Conservation (phyloP, 148 eudicot species). For the Linanthus parryae region DNA sequence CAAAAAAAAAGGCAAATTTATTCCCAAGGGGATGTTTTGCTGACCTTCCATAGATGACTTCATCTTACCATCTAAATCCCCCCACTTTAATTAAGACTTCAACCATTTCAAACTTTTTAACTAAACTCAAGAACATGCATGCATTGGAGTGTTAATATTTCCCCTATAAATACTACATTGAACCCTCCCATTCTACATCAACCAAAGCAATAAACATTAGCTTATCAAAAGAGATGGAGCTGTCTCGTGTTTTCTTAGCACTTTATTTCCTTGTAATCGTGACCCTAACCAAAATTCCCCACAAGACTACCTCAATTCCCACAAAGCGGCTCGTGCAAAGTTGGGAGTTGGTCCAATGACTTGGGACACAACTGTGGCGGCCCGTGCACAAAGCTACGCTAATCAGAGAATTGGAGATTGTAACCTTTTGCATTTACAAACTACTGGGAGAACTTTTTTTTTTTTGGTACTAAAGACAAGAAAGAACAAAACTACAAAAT, state of each 20-base stretch:
- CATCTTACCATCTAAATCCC: too few species aligned
- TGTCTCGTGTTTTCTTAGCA: background rate
- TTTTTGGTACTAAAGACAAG: too few species aligned
- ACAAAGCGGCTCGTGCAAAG: slow-evolving; percentile 24
- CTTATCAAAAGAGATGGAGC: background rate
- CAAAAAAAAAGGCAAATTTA: too few species aligned
- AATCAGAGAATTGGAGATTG: too few species aligned
- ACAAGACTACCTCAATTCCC: slow-evolving; percentile 28
- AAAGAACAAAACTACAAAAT: too few species aligned
- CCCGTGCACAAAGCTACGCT: slow-evolving; percentile 19
- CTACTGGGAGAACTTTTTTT: too few species aligned
- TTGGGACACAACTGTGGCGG: slow-evolving; percentile 18
- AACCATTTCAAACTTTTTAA: background rate
- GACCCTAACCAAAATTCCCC: slow-evolving; percentile 24
- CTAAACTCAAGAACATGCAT: background rate
- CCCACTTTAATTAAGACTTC: background rate
- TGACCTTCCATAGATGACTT: too few species aligned
- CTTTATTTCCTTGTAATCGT: background rate
- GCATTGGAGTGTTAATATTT: background rate
- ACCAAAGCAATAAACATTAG: background rate
- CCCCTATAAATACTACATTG: background rate
- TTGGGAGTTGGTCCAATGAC: slow-evolving; percentile 25
- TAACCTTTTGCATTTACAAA: too few species aligned
- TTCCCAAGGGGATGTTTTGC: too few species aligned
- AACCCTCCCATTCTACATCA: too few species aligned